Conservation (phyloP, 768 basidiomycete species). For the Lyophyllum semitale region DNA sequence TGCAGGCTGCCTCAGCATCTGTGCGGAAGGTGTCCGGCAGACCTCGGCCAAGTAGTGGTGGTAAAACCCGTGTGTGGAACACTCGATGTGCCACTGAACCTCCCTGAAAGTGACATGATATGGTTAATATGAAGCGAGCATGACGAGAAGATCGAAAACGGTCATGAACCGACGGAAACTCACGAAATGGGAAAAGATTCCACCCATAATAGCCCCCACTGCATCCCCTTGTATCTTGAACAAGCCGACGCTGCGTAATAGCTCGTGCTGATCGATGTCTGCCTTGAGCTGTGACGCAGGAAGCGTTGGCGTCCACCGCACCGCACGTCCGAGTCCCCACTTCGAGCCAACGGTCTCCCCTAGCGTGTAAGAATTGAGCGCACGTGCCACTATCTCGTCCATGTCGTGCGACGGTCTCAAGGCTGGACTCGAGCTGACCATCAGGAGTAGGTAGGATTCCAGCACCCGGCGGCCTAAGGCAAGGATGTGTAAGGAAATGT, state of each 20-base stretch:
- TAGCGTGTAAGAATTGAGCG: slow-evolving; percentile 69
- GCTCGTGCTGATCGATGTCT: slow-evolving; percentile 29
- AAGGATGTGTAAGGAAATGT: not conserved
- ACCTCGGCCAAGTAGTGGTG: slow-evolving; percentile 39
- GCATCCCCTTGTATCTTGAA: slow-evolving; percentile 80
- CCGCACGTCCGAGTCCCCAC: slow-evolving; percentile 75
- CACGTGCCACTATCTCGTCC: slow-evolving; percentile 54
- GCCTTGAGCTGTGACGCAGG: slow-evolving; percentile 34
- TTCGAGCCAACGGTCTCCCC: slow-evolving; percentile 73
- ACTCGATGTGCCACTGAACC: slow-evolving; percentile 48
- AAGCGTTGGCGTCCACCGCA: slow-evolving; percentile 74
- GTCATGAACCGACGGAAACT: slow-evolving; percentile 30
- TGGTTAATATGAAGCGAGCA: slow-evolving; percentile 5
- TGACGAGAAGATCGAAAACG: not conserved
- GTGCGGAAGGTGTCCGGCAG: slow-evolving; percentile 49
- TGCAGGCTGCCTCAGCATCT: slow-evolving; percentile 43
- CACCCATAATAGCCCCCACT: slow-evolving; percentile 76
- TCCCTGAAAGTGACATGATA: slow-evolving; percentile 34
- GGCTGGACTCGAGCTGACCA: slow-evolving; percentile 58
- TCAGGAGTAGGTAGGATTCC: slow-evolving; percentile 72
- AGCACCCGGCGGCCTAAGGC: slow-evolving; percentile 72
- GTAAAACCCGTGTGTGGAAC: slow-evolving; percentile 53
- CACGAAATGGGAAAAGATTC: slow-evolving; percentile 80
- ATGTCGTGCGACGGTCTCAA: slow-evolving; percentile 53
- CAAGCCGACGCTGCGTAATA: slow-evolving; percentile 61